phyloP scores from a whole-genome alignment of 305 asterid genomes.

The Fraxinus sp. region DNA sequence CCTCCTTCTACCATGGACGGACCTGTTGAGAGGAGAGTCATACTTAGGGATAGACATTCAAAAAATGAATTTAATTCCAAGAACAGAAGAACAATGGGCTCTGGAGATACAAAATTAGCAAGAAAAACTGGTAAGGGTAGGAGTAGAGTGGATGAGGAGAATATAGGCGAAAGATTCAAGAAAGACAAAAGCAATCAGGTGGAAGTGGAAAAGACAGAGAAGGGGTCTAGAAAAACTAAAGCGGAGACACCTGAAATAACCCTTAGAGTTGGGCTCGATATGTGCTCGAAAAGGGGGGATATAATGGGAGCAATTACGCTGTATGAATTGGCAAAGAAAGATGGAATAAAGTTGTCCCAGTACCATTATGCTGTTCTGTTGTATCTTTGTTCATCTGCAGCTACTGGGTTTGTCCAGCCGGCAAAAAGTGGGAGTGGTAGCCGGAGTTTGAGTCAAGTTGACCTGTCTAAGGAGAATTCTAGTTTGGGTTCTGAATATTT shows the following conservation, averaged over 20 bases:
- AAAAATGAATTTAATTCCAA: constrained; percentile 34
- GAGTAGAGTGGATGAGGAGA: constrained; percentile 20
- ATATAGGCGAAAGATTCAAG: constrained; percentile 11
- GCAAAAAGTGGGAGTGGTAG: constrained; percentile 68
- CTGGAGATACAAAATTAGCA: constrained; percentile 24
- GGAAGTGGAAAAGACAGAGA: constrained; percentile 36
- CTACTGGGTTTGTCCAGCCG: constrained; percentile 74
- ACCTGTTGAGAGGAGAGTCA: constrained; percentile 39
- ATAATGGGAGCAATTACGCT: constrained; percentile 60
- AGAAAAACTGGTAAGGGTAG: constrained; percentile 18
- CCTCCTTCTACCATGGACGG: constrained; percentile 20
- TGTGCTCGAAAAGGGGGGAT: constrained; percentile 82
- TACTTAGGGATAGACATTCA: constrained; percentile 44
- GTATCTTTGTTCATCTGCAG: constrained; percentile 92
- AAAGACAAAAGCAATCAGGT: constrained; percentile 21
- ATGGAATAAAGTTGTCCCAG: constrained; percentile 54
- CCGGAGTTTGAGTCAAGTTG: constrained; percentile 44
- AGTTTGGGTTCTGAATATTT: constrained; percentile 25
- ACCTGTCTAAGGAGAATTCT: constrained; percentile 28
- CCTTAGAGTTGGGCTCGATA: constrained; percentile 65
- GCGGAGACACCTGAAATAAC: constrained; percentile 35
- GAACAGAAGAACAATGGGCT: constrained; percentile 31
- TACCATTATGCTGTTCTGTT: constrained; percentile 78
- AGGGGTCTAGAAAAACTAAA: constrained; percentile 43
- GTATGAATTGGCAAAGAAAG: constrained; percentile 59